Evolutionary conservation across 495 filamentous ascomycete genomes (phyloP), one percentile per base, ranked within the genome.

Genomic region (Wilcoxina mikolae): DNA sequence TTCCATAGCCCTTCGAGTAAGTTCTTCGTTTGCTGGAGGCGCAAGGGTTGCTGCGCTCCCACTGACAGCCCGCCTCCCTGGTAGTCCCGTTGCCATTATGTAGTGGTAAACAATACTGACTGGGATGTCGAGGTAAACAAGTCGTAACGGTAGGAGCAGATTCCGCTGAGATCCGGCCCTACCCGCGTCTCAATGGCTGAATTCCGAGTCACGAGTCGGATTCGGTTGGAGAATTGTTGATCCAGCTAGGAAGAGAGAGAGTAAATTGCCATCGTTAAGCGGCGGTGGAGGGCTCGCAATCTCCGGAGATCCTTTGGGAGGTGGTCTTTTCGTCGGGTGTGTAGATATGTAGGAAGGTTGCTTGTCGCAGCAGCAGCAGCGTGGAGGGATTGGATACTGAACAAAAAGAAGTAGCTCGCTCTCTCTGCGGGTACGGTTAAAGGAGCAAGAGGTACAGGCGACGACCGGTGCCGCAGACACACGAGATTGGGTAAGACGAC

Each of bases 1-100:
- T 58, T 74, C 74, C 74, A 82, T 76, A 22, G 70, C 65, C 11
- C 63, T 64, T 28, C 73, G 65, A 55, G 69, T 65, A 50, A 65
- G 41, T 53, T 65, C 62, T 44, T 65, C 61, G 28, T 64, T 65
- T 35, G 51, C 61, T n/a, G 62, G 62, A 39, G 62, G 62, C 29
- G 62, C 62, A 41, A 65, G 57, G 26, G 55, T 57, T 31, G 47
- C 47, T 33, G 51, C 51, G 28, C 51, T 54, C 35, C 51, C 51
- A 23, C 51, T 54, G 51, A 27, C 51, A 18, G 23, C 25, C 17
- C 51, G 15, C 29, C 33, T 43, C 23, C 49, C 49, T 15, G n/a
- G 17, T 12, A 38, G 18, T 9, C 5, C 49, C 18, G 49, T 24
- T 38, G 49, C 28, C 49, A 52, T 52, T 18, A 20, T 18, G 39